Evolutionary conservation across 768 basidiomycete genomes (phyloP), one percentile per base, ranked within the genome.

Genomic region (Glaciozyma antarctica): DNA sequence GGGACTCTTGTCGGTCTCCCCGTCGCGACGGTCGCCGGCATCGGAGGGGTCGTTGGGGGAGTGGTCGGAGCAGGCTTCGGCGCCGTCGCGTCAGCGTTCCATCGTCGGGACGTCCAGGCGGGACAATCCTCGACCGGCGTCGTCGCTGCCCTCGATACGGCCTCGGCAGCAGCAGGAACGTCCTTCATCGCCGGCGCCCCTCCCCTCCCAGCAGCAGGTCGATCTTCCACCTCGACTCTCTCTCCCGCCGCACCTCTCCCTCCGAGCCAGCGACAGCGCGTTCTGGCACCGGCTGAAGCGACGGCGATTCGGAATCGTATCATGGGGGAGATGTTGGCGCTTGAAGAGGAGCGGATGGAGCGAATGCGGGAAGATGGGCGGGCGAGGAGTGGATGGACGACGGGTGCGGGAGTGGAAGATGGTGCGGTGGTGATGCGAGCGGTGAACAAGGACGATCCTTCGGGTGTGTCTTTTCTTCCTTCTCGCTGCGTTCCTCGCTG

Each of bases 281-380:
- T 74, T 59, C 79, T 99, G 28, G 86, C 89, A 67, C 81, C 84
- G 22, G 80, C 85, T 4, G 91, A 97, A 76, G 94, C 93, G 6
- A 81, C 88, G 0, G 87, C 88, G 2, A 99, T 99, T 71, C 83
- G 90, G 21, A 88, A 91, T 71, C 82, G 92, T 26, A 99, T 99
- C 67, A 99, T 99, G 95, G 85, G 88, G 71, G 95, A 99, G 80
- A 99, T 99, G 95, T 80, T 97, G 68, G 81, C 90, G 28, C 79
- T 99, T 32, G 95, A 99, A 77, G 93, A 98, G 75, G 91, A 98
- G 76, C 83, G 95, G 30, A 93, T 99, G 86, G 84, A 88, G 65
- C 83, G 92, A 24, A 73, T 74, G 73, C 56, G 68, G 4, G 66
- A 59, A 0, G 65, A 65, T 22, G 44, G 47, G 13, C 43, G 52